Evolutionary conservation across 441 rosid genomes (phyloP), one percentile per base, ranked within the genome.

Genomic region (Brassica balearica): DNA sequence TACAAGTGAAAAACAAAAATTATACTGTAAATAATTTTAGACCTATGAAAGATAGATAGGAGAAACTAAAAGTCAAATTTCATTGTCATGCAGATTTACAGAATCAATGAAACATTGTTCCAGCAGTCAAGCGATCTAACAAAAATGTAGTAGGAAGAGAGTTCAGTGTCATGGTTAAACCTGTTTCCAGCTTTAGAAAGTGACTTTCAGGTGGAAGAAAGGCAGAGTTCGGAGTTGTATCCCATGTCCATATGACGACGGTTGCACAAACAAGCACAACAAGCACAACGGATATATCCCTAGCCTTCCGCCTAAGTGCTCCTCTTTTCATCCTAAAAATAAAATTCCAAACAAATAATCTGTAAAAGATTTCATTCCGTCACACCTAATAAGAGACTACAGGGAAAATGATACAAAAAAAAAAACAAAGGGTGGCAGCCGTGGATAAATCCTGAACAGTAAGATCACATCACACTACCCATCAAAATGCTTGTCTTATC

Each of bases 211-310:
- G 90, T 5, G 89, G 95, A 64, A 89, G 88, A 14, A 84, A 81
- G 56, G 88, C 61, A 17, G 88, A 62, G 25, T 80, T 61, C 0
- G 92, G 95, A 19, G 85, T 79, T 80, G 85, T 85, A 69, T 91
- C 88, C 95, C 92, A 92, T 77, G 93, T 78, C 90, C 94, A 91
- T 7, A 91, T 58, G 53, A 90, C 82, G 69, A 90, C 73, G 19
- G 87, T 87, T 58, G 89, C 83, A 79, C 90, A 84, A 41, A 87
- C 69, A 53, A 92, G 83, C 65, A 87, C 87, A 83, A 89, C 84
- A 63, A 92, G 90, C 71, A 91, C 56, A 55, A 90, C 79, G 71
- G 90, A 88, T 51, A 91, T 55, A 41, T 82, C 87, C 76, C 85
- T 87, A 27, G 85, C 87, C 86, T 86, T 85, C 82, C 87, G 78